A percentile compares a stretch with the other conserved stretches of the same genome.
phyloP scores from a whole-genome alignment of 164 flowering plant genomes.

The Brasenia schreberi region DNA sequence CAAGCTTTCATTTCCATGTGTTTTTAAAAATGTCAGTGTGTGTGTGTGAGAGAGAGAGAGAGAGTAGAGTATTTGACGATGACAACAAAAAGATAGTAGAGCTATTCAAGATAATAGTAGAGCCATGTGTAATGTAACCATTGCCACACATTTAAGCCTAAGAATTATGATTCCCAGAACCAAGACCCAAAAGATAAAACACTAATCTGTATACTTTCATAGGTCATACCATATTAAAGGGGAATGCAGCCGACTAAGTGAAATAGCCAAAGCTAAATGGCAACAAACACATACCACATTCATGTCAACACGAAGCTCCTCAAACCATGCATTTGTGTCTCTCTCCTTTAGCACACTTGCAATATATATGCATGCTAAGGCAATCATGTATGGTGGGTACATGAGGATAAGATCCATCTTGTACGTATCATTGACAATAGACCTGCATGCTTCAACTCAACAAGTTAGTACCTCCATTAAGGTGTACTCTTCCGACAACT shows the following conservation, averaged over 20 bases:
- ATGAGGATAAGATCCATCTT: conserved; percentile 89
- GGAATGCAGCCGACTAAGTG: too few relatives aligned
- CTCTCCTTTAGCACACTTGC: conserved; percentile 77
- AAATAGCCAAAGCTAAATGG: too few relatives aligned
- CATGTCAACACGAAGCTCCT: conserved; percentile 98
- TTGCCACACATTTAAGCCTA: not conserved
- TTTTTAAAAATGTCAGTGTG: not conserved
- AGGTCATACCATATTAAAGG: not conserved
- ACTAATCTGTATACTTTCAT: not conserved
- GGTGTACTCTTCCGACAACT: too few relatives aligned
- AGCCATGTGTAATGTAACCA: too few relatives aligned
- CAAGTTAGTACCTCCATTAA: not conserved
- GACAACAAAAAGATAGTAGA: too few relatives aligned
- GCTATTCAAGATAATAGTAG: too few relatives aligned
- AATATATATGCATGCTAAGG: conserved; percentile 86
- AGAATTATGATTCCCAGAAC: not conserved
- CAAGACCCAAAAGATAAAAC: not conserved
- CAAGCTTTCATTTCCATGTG: too few relatives aligned
- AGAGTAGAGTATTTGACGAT: not conserved
- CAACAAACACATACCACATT: conserved; percentile 56
- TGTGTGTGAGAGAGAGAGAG: not conserved
- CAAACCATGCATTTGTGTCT: conserved; percentile 91
- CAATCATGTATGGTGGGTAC: conserved; percentile 83
- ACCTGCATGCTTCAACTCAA: conserved; percentile 30
- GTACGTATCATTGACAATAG: conserved; percentile 83